phyloP scores from a whole-genome alignment of 139 green algal genomes.

The Gonium pectorale region DNA sequence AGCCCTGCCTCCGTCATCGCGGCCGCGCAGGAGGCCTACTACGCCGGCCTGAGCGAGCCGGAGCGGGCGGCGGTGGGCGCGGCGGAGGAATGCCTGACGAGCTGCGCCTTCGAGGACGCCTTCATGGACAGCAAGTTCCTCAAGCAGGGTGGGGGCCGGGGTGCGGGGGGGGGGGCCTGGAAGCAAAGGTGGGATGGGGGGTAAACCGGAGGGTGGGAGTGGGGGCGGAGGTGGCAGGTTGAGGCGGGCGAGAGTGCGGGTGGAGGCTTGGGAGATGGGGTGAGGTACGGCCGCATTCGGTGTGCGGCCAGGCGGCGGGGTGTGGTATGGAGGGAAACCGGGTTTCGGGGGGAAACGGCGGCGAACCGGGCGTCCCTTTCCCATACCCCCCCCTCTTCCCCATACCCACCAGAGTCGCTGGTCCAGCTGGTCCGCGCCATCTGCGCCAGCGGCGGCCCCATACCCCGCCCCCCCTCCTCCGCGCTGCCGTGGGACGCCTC shows the following conservation, averaged over 20 bases:
- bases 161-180: not conserved
- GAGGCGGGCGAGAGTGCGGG: too few relatives aligned
- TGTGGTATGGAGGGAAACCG: too few relatives aligned
- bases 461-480: conserved; percentile 49
- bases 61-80: conserved; percentile 12
- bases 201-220: too few relatives aligned
- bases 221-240: too few relatives aligned
- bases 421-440: conserved; percentile 86
- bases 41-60: not conserved
- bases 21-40: not conserved
- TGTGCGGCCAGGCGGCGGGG: too few relatives aligned
- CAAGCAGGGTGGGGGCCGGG: conserved; percentile 50
- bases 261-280: too few relatives aligned
- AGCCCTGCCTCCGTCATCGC: not conserved
- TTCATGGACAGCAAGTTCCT: conserved; percentile 94
- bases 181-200: too few relatives aligned
- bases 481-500: conserved; percentile 72
- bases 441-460: conserved; percentile 72
- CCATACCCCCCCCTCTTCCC: not conserved
- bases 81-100: conserved; percentile 41
- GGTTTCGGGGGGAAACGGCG: too few relatives aligned
- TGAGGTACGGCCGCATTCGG: too few relatives aligned
- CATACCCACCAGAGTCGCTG: conserved; percentile 69
- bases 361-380: too few relatives aligned
- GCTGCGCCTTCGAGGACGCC: conserved; percentile 87